Evolutionary conservation across 2,329 filamentous ascomycete species (phyloP).

Genomic region (Monosporascus sp.): DNA sequence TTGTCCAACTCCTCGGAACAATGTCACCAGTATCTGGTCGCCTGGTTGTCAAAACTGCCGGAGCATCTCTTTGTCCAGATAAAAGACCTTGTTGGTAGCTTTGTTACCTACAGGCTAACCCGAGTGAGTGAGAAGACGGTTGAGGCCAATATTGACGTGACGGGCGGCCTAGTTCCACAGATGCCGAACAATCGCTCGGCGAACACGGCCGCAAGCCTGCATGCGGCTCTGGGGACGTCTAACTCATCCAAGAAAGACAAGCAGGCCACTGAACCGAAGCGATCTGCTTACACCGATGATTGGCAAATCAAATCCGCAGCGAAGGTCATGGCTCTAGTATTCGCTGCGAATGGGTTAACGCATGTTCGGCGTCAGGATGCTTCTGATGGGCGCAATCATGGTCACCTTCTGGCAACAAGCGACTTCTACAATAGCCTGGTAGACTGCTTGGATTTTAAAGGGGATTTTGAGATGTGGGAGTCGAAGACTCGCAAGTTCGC

Average conservation of each 20-base stretch:
- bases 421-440: slow-evolving; percentile 85
- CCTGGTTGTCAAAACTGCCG: slow-evolving; percentile 71
- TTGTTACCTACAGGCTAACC: slow-evolving; percentile 74
- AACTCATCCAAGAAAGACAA: slow-evolving; percentile 48
- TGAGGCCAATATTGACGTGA: slow-evolving; percentile 54
- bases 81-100: slow-evolving; percentile 73
- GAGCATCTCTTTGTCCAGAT: slow-evolving; percentile 61
- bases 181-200: slow-evolving; percentile 58
- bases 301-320: slow-evolving; percentile 85
- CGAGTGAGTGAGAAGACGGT: slow-evolving; percentile 65
- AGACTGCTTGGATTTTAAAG: slow-evolving; percentile 78
- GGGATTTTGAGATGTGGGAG: slow-evolving; percentile 87
- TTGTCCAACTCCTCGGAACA: slow-evolving; percentile 69
- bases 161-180: slow-evolving; percentile 65
- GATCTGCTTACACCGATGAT: slow-evolving; percentile 64
- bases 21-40: slow-evolving; percentile 71
- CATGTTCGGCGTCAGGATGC: slow-evolving; percentile 30
- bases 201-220: slow-evolving; percentile 62
- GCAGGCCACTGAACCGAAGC: slow-evolving; percentile 48
- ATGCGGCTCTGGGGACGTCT: slow-evolving; percentile 64
- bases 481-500: slow-evolving; percentile 67
- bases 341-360: slow-evolving; percentile 67
- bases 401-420: slow-evolving; percentile 70
- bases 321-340: slow-evolving; percentile 73
- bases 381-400: slow-evolving; percentile 38